Base-by-base conservation (phyloP, 768 basidiomycete genomes). In the Amanita inopinata region DNA sequence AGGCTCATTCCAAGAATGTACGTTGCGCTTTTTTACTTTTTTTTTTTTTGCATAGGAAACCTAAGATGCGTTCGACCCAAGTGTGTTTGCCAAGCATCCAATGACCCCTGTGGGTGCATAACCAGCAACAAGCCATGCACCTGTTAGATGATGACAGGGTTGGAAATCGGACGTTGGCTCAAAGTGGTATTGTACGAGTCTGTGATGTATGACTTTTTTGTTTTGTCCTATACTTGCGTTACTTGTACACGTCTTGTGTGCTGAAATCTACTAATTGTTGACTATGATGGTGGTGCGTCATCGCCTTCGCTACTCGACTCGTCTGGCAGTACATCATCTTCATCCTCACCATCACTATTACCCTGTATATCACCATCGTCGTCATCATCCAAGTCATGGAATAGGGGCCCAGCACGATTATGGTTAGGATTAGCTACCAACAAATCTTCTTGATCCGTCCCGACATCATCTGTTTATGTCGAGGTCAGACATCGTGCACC, bases 361-460 rank as follows among this genome's bases (percentile, higher is more conserved):
- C 8, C 20, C 15, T 39, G 27, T 9, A 27, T 33, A 7, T 39
- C 30, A 19, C 51, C 45, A 27, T 48, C 53, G 10, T 53, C 56
- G 22, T 55, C 51, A 17, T 49, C 40, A 4, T 53, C 51, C 3
- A 55, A 46, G 11, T 44, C 51, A 2, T 48, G 41, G 41, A 5
- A 42, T 42, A 27, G 15, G n/a, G 27, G 7, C n/a, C 12, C 33
- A 19, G 7, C 35, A 27, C 10, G 46, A 33, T 46, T 53, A 48
- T 79, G 82, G 51, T 87, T 87, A 1, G 83, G 82, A 56, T 86
- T 87, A 3, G 69, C 69, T 3, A 82, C 64, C 8, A 85, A 64
- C 15, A 86, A 65, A 53, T 87, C 83, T 43, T 76, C 76, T 14
- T 62, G 62, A 5, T 69, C 66, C 9, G 32, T 56, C 54, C 28